Evolutionary conservation across 805 yeast genomes (phyloP).

Genomic region (Nakazawaea holstii): DNA sequence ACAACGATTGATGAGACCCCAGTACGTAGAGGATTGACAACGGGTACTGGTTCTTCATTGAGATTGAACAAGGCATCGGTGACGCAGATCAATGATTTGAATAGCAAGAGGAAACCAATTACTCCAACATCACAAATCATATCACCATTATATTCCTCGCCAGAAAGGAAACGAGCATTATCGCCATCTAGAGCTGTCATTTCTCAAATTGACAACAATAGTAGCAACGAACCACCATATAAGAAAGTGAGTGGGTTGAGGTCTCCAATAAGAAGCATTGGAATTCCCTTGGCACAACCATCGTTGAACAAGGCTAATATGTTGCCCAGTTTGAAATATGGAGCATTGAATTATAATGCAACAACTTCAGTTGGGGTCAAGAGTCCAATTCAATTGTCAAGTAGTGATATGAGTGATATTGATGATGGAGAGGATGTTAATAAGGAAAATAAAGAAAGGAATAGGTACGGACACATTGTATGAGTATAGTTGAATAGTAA

Average conservation of each 20-base stretch:
- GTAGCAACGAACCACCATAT: conserved; percentile 1
- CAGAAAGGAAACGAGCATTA: conserved; percentile 5
- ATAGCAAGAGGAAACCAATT: conserved; percentile 1
- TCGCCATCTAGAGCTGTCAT: conserved; percentile 8
- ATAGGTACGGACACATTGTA: background rate
- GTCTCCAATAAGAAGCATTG: conserved; percentile 7
- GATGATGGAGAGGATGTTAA: conserved; percentile 1
- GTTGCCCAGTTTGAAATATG: conserved; percentile 6
- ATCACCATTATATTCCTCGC: background rate
- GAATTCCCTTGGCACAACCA: conserved; percentile 3
- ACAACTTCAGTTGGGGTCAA: background rate
- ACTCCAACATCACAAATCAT: conserved; percentile 5
- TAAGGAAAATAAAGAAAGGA: background rate
- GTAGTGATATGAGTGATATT: conserved; percentile 4
- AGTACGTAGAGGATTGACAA: conserved; percentile 5
- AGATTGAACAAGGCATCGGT: conserved; percentile 9
- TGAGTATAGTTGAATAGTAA: too few species aligned
- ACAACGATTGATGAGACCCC: conserved; percentile 9
- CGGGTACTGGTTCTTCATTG: background rate
- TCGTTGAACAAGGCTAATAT: background rate
- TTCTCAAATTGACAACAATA: background rate
- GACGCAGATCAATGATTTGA: conserved; percentile 1
- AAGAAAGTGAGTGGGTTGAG: conserved; percentile 1
- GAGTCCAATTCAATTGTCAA: conserved; percentile 6
- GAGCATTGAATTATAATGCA: conserved; percentile 15